These are phyloP conservation scores for Dalbergia cultrata DNA, from an alignment of 306 rosid species.

Conservation along the genomic window DNA sequence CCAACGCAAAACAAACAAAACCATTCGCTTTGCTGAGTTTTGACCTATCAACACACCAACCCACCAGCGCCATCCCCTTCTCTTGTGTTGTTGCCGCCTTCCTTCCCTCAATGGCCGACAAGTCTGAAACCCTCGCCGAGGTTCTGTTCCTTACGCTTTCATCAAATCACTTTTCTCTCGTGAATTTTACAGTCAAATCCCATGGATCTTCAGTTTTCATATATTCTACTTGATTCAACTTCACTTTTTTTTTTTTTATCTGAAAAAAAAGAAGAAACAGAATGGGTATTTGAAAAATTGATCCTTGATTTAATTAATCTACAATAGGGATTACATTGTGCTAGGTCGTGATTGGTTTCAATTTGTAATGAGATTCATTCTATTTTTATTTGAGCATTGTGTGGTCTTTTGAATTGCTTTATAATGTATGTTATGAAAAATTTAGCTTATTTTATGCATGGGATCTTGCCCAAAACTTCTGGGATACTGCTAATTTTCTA, in stretches of 20 bases:
- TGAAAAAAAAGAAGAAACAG: too few species aligned
- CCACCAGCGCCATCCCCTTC: neutral
- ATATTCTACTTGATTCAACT: neutral
- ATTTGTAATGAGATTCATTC: neutral
- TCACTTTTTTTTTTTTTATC: neutral
- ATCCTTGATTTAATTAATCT: constrained; percentile 6
- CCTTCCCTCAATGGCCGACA: constrained; percentile 69
- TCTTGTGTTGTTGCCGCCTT: constrained; percentile 38
- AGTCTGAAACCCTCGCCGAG: constrained; percentile 72
- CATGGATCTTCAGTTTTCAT: constrained; percentile 27
- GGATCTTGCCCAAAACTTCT: neutral
- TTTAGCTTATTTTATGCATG: neutral
- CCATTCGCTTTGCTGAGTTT: constrained; percentile 13
- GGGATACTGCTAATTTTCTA: neutral
- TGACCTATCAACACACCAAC: constrained; percentile 35
- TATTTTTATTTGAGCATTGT: neutral
- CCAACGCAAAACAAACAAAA: neutral
- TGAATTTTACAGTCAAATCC: neutral
- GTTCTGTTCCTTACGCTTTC: constrained; percentile 42
- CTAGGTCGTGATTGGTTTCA: constrained; percentile 5
- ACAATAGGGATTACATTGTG: constrained; percentile 2
- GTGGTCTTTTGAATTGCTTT: neutral
- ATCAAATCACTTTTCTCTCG: neutral
- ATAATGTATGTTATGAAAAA: constrained; percentile 1
- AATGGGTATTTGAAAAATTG: neutral